Conservation (phyloP, 2,329 filamentous ascomycete genomes). For the Lasiodiplodia citricola region DNA sequence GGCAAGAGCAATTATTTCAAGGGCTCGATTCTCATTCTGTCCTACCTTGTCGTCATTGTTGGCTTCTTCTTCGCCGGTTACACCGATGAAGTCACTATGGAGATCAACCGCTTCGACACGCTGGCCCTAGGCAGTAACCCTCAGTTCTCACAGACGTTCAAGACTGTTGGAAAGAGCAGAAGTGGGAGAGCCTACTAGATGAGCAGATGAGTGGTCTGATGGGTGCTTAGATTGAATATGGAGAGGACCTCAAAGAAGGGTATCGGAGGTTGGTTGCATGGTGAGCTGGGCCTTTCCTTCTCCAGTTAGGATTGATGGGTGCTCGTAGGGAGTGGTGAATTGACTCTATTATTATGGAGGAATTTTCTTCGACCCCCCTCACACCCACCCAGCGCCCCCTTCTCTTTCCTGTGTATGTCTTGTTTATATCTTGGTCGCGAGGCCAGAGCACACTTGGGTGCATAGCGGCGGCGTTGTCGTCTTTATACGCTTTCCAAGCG, state of each 20-base stretch:
- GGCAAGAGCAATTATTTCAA: constrained; percentile 99
- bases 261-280: not conserved
- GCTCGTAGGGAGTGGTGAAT: not conserved
- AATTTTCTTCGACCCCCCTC: not conserved
- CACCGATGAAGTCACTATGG: constrained; percentile 55
- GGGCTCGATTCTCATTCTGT: constrained; percentile 90
- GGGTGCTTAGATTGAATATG: not conserved
- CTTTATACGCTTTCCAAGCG: not conserved
- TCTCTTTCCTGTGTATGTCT: not conserved
- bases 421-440: constrained; percentile 13
- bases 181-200: constrained; percentile 20
- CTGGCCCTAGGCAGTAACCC: constrained; percentile 38
- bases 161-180: constrained; percentile 13
- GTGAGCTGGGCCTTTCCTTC: not conserved
- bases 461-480: constrained; percentile 14
- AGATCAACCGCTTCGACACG: constrained; percentile 42
- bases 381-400: not conserved
- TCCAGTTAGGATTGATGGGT: not conserved
- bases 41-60: constrained; percentile 88
- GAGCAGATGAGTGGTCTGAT: not conserved
- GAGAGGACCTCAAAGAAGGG: not conserved
- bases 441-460: constrained; percentile 15
- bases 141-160: constrained; percentile 25
- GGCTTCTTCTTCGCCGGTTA: constrained; percentile 88
- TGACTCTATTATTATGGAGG: not conserved